phyloP scores from a whole-genome alignment of 257 asterid species.

The Solanum medicagineum region DNA sequence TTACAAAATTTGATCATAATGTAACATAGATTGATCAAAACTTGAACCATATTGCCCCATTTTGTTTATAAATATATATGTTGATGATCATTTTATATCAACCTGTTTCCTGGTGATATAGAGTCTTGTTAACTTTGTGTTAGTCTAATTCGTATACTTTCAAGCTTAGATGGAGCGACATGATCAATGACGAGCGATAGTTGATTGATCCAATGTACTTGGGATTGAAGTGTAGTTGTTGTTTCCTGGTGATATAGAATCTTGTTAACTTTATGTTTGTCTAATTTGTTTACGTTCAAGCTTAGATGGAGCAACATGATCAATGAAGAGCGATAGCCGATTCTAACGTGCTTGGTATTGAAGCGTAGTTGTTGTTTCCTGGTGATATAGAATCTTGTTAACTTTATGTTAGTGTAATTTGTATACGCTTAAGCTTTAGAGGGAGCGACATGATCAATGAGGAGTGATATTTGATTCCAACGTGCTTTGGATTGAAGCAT shows the following conservation, averaged over 20 bases:
- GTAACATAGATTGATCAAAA: constrained; percentile 7
- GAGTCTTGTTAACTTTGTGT: not conserved
- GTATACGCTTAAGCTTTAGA: not conserved
- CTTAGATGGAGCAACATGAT: not conserved
- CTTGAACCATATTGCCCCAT: not conserved
- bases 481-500: not conserved
- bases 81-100: not conserved
- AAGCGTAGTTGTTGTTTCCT: not conserved
- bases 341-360: not conserved
- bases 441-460: not conserved
- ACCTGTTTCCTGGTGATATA: not conserved
- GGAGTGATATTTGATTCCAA: not conserved
- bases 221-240: not conserved
- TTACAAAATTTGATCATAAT: constrained; percentile 18
- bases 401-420: not conserved
- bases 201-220: not conserved
- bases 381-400: not conserved
- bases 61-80: not conserved
- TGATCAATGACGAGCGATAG: not conserved
- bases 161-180: not conserved
- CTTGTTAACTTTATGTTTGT: not conserved
- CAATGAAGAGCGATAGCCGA: not conserved
- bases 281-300: not conserved
- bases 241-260: not conserved
- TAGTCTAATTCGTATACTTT: not conserved